These are phyloP conservation scores for Podospora australis DNA, from an alignment of 495 filamentous ascomycete genomes.

Conservation along the genomic window DNA sequence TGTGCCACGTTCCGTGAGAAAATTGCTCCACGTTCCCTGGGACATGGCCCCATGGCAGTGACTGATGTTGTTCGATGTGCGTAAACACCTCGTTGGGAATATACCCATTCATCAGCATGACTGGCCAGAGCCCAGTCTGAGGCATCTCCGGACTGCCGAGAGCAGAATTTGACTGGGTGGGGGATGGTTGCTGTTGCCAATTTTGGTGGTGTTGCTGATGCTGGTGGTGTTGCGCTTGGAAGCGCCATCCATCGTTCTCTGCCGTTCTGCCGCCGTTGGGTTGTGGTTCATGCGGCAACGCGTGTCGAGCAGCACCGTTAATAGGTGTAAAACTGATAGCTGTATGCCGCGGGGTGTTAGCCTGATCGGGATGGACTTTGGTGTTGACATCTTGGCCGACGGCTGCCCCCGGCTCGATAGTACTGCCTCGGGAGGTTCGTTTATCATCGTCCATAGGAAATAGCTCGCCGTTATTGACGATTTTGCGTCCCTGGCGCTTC, in stretches of 20 bases:
- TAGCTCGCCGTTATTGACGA: slow-evolving; percentile 39
- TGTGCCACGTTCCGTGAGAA: slow-evolving; percentile 29
- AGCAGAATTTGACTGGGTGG: slow-evolving; percentile 1
- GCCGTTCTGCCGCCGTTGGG: slow-evolving; percentile 4
- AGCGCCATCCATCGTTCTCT: slow-evolving; percentile 6
- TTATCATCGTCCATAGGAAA: slow-evolving; percentile 26
- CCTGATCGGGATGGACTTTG: slow-evolving; percentile 17
- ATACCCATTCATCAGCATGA: slow-evolving; percentile 17
- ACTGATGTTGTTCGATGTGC: slow-evolving; percentile 27
- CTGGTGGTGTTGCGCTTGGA: slow-evolving; percentile 5
- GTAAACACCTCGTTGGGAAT: slow-evolving; percentile 19
- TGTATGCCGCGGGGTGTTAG: slow-evolving; percentile 23
- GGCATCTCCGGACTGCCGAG: slow-evolving; percentile 1
- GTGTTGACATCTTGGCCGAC: slow-evolving; percentile 17
- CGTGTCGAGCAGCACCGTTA: slow-evolving; percentile 30
- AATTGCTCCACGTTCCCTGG: slow-evolving; percentile 38
- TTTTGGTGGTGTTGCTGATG: neutral
- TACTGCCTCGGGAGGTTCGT: slow-evolving; percentile 26
- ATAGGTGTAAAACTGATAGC: slow-evolving; percentile 49
- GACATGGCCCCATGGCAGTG: slow-evolving; percentile 24
- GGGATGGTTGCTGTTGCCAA: neutral
- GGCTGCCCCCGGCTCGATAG: slow-evolving; percentile 21
- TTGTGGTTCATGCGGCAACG: slow-evolving; percentile 11
- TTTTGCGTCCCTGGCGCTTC: slow-evolving; percentile 34
- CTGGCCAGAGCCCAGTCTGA: neutral